Evolutionary conservation across 2,329 filamentous ascomycete species (phyloP).

Genomic region (Pseudogymnoascus sp.): DNA sequence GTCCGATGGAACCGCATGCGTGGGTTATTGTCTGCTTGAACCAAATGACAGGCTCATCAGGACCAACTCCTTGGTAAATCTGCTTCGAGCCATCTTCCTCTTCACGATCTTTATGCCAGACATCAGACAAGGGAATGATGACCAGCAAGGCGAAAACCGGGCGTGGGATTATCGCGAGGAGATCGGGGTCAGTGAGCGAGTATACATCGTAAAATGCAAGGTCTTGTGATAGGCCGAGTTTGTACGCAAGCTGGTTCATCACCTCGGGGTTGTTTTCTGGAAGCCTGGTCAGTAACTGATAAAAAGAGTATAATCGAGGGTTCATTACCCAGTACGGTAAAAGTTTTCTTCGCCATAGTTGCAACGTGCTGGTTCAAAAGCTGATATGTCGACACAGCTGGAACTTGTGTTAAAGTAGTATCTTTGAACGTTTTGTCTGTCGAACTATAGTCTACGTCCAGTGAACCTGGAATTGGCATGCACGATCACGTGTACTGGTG

Average conservation of each 20-base stretch:
- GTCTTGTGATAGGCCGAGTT: slow-evolving; percentile 71
- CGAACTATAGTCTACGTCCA: not conserved
- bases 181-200: slow-evolving; percentile 76
- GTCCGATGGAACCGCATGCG: slow-evolving; percentile 82
- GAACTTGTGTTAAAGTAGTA: not conserved
- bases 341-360: not conserved
- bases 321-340: not conserved
- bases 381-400: not conserved
- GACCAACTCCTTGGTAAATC: slow-evolving; percentile 62
- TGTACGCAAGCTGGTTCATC: slow-evolving; percentile 75
- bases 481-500: not conserved
- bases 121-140: slow-evolving; percentile 77
- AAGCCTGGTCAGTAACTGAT: not conserved
- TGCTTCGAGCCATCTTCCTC: slow-evolving; percentile 60
- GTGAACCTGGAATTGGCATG: not conserved
- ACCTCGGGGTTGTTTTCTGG: slow-evolving; percentile 66
- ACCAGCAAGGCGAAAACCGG: slow-evolving; percentile 84
- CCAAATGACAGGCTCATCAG: slow-evolving; percentile 75
- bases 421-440: not conserved
- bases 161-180: slow-evolving; percentile 80
- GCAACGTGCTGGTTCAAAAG: not conserved
- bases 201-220: slow-evolving; percentile 86
- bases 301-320: not conserved
- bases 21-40: slow-evolving; percentile 93
- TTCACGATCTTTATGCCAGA: slow-evolving; percentile 70